Evolutionary conservation across 129 eudicot species (phyloP).

Genomic region (Arctium lappa): DNA sequence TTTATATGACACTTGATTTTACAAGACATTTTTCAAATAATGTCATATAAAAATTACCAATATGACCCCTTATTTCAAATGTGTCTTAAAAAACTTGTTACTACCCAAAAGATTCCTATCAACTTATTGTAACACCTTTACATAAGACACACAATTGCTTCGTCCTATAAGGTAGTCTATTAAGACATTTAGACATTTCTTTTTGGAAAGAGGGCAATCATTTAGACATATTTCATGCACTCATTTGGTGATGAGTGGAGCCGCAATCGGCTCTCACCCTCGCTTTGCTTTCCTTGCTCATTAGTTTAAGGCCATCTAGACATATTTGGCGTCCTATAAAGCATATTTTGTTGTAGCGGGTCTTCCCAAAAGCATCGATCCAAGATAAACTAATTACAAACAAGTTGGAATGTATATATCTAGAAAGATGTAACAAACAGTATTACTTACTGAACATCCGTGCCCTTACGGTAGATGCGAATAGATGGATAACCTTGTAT

Average conservation of each 20-base stretch:
- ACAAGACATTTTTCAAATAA: background rate
- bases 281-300: too few relatives aligned
- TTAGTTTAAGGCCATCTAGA: too few relatives aligned
- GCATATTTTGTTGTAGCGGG: background rate
- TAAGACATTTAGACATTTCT: background rate
- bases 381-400: conserved; percentile 1
- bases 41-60: background rate
- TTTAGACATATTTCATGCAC: background rate
- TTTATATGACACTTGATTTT: background rate
- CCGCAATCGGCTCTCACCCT: too few relatives aligned
- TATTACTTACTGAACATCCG: conserved; percentile 47
- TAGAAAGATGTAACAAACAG: background rate
- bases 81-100: background rate
- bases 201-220: too few relatives aligned
- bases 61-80: background rate
- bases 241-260: too few relatives aligned
- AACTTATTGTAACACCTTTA: background rate
- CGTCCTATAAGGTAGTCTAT: background rate
- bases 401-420: background rate
- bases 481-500: conserved; percentile 95
- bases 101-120: background rate
- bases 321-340: background rate
- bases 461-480: conserved; percentile 86
- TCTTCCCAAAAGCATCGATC: background rate
- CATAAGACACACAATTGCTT: background rate